Conservation (phyloP, 2,329 filamentous ascomycete genomes). For the Volutella citrinella region DNA sequence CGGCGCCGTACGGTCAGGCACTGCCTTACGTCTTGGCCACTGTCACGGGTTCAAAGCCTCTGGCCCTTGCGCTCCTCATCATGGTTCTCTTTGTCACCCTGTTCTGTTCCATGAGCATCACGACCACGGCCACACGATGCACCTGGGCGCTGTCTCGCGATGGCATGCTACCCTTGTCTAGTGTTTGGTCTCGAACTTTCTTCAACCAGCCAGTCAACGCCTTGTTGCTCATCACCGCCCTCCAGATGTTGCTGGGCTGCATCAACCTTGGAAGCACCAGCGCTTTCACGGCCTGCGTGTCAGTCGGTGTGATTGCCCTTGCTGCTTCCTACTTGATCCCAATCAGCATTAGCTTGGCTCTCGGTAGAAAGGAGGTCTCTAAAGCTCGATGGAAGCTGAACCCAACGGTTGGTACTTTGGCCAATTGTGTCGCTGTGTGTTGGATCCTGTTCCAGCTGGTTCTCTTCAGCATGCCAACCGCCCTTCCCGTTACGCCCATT, state of each 20-base stretch:
- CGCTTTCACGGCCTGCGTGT: constrained; percentile 75
- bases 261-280: constrained; percentile 75
- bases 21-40: constrained; percentile 71
- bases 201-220: constrained; percentile 63
- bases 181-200: constrained; percentile 63
- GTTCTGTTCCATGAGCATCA: constrained; percentile 69
- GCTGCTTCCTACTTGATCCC: constrained; percentile 71
- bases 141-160: constrained; percentile 73
- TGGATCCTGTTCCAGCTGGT: constrained; percentile 69
- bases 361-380: constrained; percentile 59
- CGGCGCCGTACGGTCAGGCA: constrained; percentile 67
- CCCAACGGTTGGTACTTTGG: constrained; percentile 56
- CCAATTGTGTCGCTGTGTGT: constrained; percentile 62
- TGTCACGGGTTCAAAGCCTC: constrained; percentile 65
- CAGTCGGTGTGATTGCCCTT: constrained; percentile 73
- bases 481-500: constrained; percentile 51
- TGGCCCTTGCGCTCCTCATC: constrained; percentile 70
- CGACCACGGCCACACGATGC: constrained; percentile 69
- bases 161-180: constrained; percentile 66
- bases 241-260: constrained; percentile 68
- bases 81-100: constrained; percentile 71
- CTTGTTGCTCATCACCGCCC: constrained; percentile 61
- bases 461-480: constrained; percentile 71
- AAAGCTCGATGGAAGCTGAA: constrained; percentile 66
- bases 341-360: constrained; percentile 65